phyloP scores from a whole-genome alignment of 1,284 basidiomycete genomes.

The Fomes fomentarius region DNA sequence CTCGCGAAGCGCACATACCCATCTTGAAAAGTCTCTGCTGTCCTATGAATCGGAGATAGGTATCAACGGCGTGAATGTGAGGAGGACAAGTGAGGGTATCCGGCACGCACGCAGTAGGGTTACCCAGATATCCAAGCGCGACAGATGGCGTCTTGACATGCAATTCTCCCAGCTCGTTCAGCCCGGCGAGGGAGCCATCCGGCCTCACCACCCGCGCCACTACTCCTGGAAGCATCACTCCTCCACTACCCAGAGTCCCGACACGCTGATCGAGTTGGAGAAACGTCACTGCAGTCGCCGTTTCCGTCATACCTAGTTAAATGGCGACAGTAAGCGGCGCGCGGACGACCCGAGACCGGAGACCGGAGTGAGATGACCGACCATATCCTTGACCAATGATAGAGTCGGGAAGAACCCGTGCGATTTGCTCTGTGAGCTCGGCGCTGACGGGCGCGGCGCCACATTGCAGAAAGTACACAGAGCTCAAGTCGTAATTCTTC shows the following conservation, averaged over 20 bases:
- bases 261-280: slow-evolving; percentile 26
- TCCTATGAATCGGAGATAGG: slow-evolving; percentile 9
- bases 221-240: slow-evolving; percentile 42
- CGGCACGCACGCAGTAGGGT: slow-evolving; percentile 49
- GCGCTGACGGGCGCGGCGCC: slow-evolving; percentile 72
- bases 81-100: background rate
- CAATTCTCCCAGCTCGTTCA: slow-evolving; percentile 46
- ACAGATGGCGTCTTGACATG: slow-evolving; percentile 44
- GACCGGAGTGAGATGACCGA: slow-evolving; percentile 16
- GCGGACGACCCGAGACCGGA: too few species aligned
- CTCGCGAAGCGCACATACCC: slow-evolving; percentile 29
- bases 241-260: slow-evolving; percentile 39
- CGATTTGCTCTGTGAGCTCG: slow-evolving; percentile 57
- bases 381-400: slow-evolving; percentile 68
- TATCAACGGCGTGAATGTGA: background rate
- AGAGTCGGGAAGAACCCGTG: slow-evolving; percentile 55
- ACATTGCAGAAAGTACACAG: slow-evolving; percentile 56
- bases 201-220: slow-evolving; percentile 41
- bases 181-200: slow-evolving; percentile 42
- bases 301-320: slow-evolving; percentile 49
- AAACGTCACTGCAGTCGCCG: slow-evolving; percentile 49
- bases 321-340: too few species aligned
- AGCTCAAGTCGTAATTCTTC: slow-evolving; percentile 62
- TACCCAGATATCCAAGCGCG: slow-evolving; percentile 46
- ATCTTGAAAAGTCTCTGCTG: slow-evolving; percentile 39